phyloP scores from a whole-genome alignment of 371 early-diverging fungal species.

The Mucor sp. region DNA sequence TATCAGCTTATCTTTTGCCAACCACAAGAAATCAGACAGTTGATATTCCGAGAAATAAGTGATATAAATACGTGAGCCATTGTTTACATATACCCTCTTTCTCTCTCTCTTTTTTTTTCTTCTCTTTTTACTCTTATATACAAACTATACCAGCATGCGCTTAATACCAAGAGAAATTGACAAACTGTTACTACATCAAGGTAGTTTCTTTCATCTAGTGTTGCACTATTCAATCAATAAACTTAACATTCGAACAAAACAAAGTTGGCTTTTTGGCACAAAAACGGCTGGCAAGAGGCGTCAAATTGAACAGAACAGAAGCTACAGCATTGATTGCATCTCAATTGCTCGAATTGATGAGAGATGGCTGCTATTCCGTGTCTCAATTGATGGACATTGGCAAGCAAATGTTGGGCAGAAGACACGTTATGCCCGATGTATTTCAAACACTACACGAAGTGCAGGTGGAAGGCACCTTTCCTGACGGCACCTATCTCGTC shows the following conservation, averaged over 20 bases:
- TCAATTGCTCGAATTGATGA: conserved; percentile 82
- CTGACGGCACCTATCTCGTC: conserved; percentile 89
- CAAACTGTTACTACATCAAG: conserved; percentile 81
- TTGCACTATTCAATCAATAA: not conserved
- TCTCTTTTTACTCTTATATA: not conserved
- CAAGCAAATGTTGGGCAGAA: conserved; percentile 81
- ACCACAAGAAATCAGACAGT: not conserved
- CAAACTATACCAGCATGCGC: conserved; percentile 42
- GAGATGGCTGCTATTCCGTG: conserved; percentile 86
- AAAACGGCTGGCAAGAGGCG: conserved; percentile 83
- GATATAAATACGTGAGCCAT: not conserved
- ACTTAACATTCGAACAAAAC: not conserved
- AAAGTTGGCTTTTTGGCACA: conserved; percentile 85
- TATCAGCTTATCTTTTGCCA: conserved; percentile 7
- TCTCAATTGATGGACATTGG: conserved; percentile 89
- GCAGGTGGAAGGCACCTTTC: conserved; percentile 89
- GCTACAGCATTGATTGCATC: conserved; percentile 85
- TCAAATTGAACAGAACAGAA: conserved; percentile 85
- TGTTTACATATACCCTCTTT: conserved; percentile 3
- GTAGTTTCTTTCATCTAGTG: conserved; percentile 7
- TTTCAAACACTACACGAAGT: conserved; percentile 75
- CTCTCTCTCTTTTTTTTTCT: not conserved
- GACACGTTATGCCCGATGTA: conserved; percentile 80
- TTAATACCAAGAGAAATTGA: conserved; percentile 89
- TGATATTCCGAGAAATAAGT: not conserved